Percentiles rank a stretch among this genome's conserved stretches.
These are phyloP conservation scores for Arabidopsis thaliana DNA, from an alignment of 345 rosid genomes.

Conservation along the genomic window TAIR10.1 NC_003070.9:678501-679000, in stretches of 20 bases:
- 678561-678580: conserved; percentile 14
- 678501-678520: conserved; percentile 60
- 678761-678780: conserved; percentile 69
- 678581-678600: conserved; percentile 46
- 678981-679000: conserved; percentile 62
- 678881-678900: background rate
- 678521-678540: conserved; percentile 46
- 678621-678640: conserved; percentile 75
- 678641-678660: conserved; percentile 67
- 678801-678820: conserved; percentile 80
- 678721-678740: conserved; percentile 73
- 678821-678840: conserved; percentile 80
- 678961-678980: conserved; percentile 57
- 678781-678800: conserved; percentile 88
- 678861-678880: conserved; percentile 57
- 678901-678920: background rate
- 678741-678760: conserved; percentile 82
- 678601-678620: conserved; percentile 88
- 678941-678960: background rate
- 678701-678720: conserved; percentile 64
- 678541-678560: background rate
- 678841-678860: conserved; percentile 74
- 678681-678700: conserved; percentile 64
- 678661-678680: conserved; percentile 71
- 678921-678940: too few relatives aligned